A percentile compares a stretch with the other conserved stretches of the same genome.
phyloP scores from a whole-genome alignment of 768 basidiomycete genomes.

The Macrolepiota fuliginosa region DNA sequence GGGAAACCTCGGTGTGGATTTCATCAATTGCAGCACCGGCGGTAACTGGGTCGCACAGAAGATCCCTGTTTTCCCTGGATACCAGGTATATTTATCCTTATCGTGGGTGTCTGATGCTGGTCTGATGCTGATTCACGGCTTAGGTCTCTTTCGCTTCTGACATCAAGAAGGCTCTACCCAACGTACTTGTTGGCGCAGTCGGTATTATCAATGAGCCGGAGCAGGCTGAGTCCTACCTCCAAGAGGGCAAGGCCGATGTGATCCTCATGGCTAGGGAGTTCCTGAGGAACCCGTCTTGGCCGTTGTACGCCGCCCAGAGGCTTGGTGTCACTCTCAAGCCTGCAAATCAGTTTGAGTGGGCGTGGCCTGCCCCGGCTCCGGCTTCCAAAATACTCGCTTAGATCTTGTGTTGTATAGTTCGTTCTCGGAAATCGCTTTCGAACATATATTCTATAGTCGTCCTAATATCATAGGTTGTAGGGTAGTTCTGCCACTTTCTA shows the following conservation, averaged over 20 bases:
- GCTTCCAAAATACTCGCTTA: background rate
- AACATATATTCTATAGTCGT: background rate
- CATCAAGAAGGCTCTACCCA: conserved; percentile 61
- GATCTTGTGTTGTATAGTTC: too few species aligned
- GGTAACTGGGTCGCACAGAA: conserved; percentile 64
- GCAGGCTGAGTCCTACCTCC: conserved; percentile 55
- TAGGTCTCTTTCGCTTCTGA: conserved; percentile 69
- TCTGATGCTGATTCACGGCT: background rate
- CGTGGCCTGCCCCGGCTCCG: conserved; percentile 31
- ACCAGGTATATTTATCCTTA: conserved; percentile 44
- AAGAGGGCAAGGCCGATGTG: conserved; percentile 66
- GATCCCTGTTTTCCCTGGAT: conserved; percentile 53
- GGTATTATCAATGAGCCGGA: conserved; percentile 68
- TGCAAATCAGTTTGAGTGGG: conserved; percentile 71
- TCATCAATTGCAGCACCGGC: conserved; percentile 71
- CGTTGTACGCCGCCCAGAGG: conserved; percentile 56
- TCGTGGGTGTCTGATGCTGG: background rate
- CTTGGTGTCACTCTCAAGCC: conserved; percentile 63
- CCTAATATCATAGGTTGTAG: too few species aligned
- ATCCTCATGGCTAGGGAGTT: conserved; percentile 67
- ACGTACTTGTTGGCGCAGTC: conserved; percentile 59
- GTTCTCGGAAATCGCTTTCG: background rate
- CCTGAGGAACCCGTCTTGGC: conserved; percentile 65
- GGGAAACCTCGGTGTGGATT: conserved; percentile 62
- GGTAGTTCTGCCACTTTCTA: too few species aligned